These are phyloP conservation scores for Penicillium lagena DNA, from an alignment of 495 filamentous ascomycete species.

Conservation along the genomic window DNA sequence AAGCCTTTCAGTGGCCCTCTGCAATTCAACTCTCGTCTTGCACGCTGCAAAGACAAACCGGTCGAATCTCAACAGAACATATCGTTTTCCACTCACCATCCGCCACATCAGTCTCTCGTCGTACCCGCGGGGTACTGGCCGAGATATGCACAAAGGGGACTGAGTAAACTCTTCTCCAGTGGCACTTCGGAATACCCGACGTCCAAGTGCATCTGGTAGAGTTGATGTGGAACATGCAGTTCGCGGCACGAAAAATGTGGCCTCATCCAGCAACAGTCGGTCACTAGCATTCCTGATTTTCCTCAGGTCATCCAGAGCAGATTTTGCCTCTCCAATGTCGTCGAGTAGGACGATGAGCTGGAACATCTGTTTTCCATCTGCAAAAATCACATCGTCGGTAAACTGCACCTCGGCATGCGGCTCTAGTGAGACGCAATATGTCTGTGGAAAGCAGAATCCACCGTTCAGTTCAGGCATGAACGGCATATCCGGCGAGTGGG, in stretches of 20 bases:
- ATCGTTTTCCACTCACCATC: no score
- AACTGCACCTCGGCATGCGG: slow-evolving; percentile 1
- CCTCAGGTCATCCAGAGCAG: neutral
- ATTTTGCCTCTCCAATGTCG: neutral
- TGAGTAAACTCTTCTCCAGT: no score
- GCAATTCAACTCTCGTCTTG: no score
- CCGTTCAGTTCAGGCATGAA: slow-evolving; percentile 2
- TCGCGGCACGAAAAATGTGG: slow-evolving; percentile 5
- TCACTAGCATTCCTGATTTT: neutral
- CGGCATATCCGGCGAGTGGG: no score
- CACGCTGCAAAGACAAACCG: no score
- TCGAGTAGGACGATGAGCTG: slow-evolving; percentile 3
- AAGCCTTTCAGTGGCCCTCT: no score
- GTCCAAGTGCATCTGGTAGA: no score
- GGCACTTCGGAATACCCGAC: no score
- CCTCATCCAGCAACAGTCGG: neutral
- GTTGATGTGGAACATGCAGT: slow-evolving; percentile 1
- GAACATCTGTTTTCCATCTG: neutral
- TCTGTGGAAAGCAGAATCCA: slow-evolving; percentile 6
- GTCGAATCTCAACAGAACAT: no score
- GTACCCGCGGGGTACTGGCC: no score
- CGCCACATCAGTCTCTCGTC: no score
- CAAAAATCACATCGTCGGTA: slow-evolving; percentile 10
- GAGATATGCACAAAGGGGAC: no score
- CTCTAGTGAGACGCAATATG: slow-evolving; percentile 2